phyloP scores from a whole-genome alignment of 495 filamentous ascomycete genomes.

The Extremus antarcticus region DNA sequence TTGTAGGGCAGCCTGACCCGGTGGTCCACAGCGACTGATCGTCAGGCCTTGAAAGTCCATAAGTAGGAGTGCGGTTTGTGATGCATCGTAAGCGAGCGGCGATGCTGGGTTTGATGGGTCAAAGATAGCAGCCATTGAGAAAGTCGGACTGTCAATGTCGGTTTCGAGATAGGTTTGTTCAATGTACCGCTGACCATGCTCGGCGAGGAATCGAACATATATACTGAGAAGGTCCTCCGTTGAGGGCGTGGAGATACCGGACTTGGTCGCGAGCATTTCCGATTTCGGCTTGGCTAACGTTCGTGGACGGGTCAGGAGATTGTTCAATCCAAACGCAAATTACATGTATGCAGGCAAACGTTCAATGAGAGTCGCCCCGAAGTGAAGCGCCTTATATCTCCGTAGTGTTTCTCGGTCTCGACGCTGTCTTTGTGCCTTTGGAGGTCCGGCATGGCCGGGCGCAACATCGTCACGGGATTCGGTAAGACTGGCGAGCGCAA shows the following conservation, averaged over 20 bases:
- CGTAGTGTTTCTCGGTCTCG: too few species aligned
- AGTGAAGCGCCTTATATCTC: too few species aligned
- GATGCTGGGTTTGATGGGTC: conserved; percentile 14
- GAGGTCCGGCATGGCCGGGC: not conserved
- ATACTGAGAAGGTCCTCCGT: not conserved
- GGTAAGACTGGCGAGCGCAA: not conserved
- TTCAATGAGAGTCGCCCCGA: too few species aligned
- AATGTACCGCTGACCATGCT: not conserved
- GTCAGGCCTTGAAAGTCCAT: conserved; percentile 29
- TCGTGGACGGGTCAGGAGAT: too few species aligned
- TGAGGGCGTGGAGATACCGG: not conserved
- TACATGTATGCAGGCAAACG: too few species aligned
- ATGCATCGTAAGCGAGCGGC: conserved; percentile 23
- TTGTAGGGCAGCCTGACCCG: conserved; percentile 13
- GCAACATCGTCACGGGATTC: not conserved
- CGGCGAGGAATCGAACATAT: conserved; percentile 1
- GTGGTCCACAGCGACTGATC: conserved; percentile 8
- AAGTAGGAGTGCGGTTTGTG: conserved; percentile 29
- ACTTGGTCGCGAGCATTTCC: not conserved
- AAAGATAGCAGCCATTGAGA: conserved; percentile 14
- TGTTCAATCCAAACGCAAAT: too few species aligned
- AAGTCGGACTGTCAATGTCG: not conserved
- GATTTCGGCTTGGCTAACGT: not conserved
- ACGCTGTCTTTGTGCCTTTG: too few species aligned
- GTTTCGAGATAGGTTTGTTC: not conserved